phyloP scores from a whole-genome alignment of 73 alveolate genomes.

The Symbiodinium pilosum region DNA sequence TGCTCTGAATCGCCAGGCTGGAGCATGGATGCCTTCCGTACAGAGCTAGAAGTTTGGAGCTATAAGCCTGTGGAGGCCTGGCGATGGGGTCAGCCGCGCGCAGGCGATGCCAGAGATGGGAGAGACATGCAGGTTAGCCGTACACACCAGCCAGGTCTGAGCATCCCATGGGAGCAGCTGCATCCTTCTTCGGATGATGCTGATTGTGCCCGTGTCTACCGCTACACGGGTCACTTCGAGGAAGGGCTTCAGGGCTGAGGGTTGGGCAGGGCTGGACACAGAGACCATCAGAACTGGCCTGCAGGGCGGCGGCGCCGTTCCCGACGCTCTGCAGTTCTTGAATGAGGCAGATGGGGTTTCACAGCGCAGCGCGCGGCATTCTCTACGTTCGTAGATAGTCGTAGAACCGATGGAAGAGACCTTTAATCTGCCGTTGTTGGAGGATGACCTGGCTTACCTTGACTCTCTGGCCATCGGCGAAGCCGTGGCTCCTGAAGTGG shows the following conservation, averaged over 20 bases:
- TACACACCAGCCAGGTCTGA: background rate
- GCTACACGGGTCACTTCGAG: slow-evolving; percentile 93
- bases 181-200: background rate
- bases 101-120: background rate
- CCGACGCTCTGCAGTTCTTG: background rate
- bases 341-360: background rate
- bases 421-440: too few species aligned
- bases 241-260: background rate
- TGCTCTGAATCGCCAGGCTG: slow-evolving; percentile 31
- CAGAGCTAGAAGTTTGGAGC: too few species aligned
- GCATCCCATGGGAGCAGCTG: slow-evolving; percentile 5
- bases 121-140: background rate
- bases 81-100: slow-evolving; percentile 34
- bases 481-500: slow-evolving; percentile 28
- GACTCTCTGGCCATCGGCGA: slow-evolving; percentile 77
- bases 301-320: background rate
- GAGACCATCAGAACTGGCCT: background rate
- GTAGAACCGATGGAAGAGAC: too few species aligned
- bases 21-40: too few species aligned
- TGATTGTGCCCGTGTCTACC: slow-evolving; percentile 33
- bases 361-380: too few species aligned
- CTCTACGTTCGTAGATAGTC: too few species aligned
- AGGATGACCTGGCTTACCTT: slow-evolving; percentile 85
- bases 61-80: background rate
- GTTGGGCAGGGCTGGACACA: background rate